Base-by-base conservation (phyloP, 2,329 filamentous ascomycete species). In the Metarhizium robertsii region DNA sequence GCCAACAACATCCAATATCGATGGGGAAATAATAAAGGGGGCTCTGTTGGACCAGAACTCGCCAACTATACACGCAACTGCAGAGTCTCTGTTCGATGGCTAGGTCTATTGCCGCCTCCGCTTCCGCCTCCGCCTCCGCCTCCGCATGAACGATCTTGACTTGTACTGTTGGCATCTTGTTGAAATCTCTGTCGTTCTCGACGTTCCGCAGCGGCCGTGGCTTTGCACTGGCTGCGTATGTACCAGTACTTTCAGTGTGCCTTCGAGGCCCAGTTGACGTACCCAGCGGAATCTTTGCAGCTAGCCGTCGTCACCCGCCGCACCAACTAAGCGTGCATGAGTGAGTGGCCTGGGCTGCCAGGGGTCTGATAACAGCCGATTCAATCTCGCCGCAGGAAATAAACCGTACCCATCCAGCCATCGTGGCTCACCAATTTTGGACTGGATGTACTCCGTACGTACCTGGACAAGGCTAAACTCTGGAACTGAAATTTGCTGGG, bases 381-480 rank as follows among this genome's bases (percentile, higher is more conserved):
- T 45, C n/a, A 8, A 45, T 45, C 18, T 45, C 11, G 42, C n/a
- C 25, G 42, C 42, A 45, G 45, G 48, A 34, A 32, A 36, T 10
- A 54, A 29, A 30, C 46, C 53, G n/a, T 50, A 36, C 48, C 38
- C 36, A 42, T 18, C 43, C 29, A n/a, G 25, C 25, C 40, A 2
- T 43, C 11, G 18, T 16, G 42, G 42, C 42, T 45, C 42, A 45
- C 18, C 42, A 18, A 20, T 45, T 11, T 45, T 45, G 25, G 25
- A 25, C 25, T 25, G 25, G 25, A 25, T 25, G 25, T 25, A 25
- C 25, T 25, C 25, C 25, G 2, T n/a, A 30, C 14, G 45, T 48
- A 48, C 45, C 45, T 48, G 45, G 25, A 16, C 45, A 48, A 48
- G 53, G 53, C 56, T 53, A 48, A 50, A 50, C 52, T 42, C 52